Evolutionary conservation across 129 eudicot genomes (phyloP).

Genomic region (Chrysanthemum seticuspe): DNA sequence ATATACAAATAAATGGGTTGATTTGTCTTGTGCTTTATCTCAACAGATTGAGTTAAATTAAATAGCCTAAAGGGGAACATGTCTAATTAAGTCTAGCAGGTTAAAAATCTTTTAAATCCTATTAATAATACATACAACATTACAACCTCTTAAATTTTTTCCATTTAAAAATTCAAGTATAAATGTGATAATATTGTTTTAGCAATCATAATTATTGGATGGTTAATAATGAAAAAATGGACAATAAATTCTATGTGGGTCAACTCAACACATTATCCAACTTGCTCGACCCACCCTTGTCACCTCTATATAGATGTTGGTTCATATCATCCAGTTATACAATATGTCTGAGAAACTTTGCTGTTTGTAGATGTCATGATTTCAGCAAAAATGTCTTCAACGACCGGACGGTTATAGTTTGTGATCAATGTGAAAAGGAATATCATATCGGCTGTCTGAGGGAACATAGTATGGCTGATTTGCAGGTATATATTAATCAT

Average conservation of each 20-base stretch:
- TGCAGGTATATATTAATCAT: background rate
- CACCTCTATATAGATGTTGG: background rate
- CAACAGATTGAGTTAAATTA: background rate
- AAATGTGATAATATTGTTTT: background rate
- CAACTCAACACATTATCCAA: background rate
- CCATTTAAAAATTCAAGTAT: background rate
- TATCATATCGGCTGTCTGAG: conserved; percentile 95
- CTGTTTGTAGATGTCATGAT: conserved; percentile 63
- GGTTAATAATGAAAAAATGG: background rate
- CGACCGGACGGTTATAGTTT: conserved; percentile 85
- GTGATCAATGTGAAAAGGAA: conserved; percentile 97
- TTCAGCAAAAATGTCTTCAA: conserved; percentile 79
- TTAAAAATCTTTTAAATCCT: too few relatives aligned
- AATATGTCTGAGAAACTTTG: conserved; percentile 20
- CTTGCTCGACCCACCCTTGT: background rate
- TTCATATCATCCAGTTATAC: background rate
- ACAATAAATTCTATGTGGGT: background rate
- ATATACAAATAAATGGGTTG: background rate
- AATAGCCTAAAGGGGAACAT: background rate
- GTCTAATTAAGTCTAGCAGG: too few relatives aligned
- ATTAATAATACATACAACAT: too few relatives aligned
- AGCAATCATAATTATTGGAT: background rate
- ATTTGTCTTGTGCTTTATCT: background rate
- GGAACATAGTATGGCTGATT: conserved; percentile 76
- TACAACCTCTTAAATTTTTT: too few relatives aligned